Evolutionary conservation across 208 protist genomes (phyloP).

Genomic region (Leishmania arabica): DNA sequence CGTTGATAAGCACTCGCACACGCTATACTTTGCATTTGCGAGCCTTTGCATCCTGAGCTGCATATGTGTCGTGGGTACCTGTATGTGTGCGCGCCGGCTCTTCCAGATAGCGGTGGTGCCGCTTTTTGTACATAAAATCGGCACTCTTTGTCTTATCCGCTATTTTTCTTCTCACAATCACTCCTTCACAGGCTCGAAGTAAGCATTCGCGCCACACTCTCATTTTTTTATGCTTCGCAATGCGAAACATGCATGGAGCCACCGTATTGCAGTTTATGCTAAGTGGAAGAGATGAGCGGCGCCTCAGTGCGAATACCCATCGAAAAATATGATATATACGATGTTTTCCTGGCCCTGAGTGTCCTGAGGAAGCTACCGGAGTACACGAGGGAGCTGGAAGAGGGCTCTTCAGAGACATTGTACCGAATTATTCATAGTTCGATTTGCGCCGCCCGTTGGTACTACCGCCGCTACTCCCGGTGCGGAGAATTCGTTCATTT

Average conservation of each 20-base stretch:
- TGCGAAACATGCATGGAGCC: neutral
- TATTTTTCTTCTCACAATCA: neutral
- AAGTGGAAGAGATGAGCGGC: neutral
- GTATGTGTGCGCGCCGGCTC: neutral
- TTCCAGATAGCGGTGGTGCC: neutral
- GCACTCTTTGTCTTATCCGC: neutral
- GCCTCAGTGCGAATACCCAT: slow-evolving; percentile 7
- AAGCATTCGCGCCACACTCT: neutral
- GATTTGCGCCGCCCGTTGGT: slow-evolving; percentile 27
- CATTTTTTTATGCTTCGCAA: neutral
- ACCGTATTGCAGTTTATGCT: neutral
- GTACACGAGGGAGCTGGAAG: slow-evolving; percentile 13
- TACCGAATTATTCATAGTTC: slow-evolving; percentile 22
- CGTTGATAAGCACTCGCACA: neutral
- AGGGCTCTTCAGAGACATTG: neutral
- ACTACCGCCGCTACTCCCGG: slow-evolving; percentile 26
- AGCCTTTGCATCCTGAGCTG: neutral
- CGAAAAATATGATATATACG: slow-evolving; percentile 18
- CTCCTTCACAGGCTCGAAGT: neutral
- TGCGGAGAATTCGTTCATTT: slow-evolving; percentile 26
- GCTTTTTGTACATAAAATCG: neutral
- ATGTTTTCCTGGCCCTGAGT: slow-evolving; percentile 27
- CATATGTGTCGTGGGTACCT: neutral
- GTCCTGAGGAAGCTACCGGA: slow-evolving; percentile 27
- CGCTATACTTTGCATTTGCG: neutral